A percentile compares a stretch with the other conserved stretches of the same genome.
Evolutionary conservation across 163 green algal genomes (phyloP).

Genomic region (Chloroidium sp.): DNA sequence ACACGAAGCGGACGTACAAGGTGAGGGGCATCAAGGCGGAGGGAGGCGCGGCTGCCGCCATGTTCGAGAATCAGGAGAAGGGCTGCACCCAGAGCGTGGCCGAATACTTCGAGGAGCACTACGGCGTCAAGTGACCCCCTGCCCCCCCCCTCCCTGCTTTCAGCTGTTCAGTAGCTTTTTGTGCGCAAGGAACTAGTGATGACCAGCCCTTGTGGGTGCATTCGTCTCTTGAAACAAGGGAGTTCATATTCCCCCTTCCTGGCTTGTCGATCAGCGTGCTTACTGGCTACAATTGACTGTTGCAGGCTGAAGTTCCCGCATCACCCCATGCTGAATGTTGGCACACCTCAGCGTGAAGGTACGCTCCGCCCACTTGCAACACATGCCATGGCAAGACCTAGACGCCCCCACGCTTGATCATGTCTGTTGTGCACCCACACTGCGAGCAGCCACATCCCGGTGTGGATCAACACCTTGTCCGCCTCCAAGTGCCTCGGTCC

Average conservation of each 20-base stretch:
- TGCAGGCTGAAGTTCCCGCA: constrained; percentile 16
- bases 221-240: too few species aligned
- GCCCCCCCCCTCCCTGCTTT: too few species aligned
- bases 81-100: constrained; percentile 32
- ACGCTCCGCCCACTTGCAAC: background rate
- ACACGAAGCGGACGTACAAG: constrained; percentile 6
- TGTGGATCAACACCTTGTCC: too few species aligned
- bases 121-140: constrained; percentile 13
- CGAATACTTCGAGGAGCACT: constrained; percentile 33
- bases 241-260: too few species aligned
- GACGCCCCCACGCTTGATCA: too few species aligned
- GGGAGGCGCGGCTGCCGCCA: constrained; percentile 17
- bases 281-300: background rate
- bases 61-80: constrained; percentile 34
- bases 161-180: too few species aligned
- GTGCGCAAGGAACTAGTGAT: too few species aligned
- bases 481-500: too few species aligned
- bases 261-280: background rate
- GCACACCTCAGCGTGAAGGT: background rate
- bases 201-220: too few species aligned
- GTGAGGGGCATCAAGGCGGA: constrained; percentile 19
- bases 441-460: too few species aligned
- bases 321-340: constrained; percentile 18
- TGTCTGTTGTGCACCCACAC: too few species aligned
- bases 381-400: too few species aligned